Base-by-base conservation (phyloP, 148 eudicot genomes). In the Vaccinium macrocarpon region DNA sequence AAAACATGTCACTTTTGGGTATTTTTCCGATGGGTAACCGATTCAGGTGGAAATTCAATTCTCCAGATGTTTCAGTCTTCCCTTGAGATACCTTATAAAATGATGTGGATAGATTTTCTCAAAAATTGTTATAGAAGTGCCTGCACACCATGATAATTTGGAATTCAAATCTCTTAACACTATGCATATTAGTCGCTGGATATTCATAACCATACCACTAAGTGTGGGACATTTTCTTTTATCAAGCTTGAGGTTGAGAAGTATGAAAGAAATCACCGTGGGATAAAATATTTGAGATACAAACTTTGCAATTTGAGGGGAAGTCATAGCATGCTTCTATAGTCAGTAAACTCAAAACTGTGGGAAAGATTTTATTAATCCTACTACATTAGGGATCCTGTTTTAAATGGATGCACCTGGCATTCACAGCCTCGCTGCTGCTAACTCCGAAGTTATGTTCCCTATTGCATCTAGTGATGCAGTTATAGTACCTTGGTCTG, bases 1-100 rank as follows among this genome's bases (percentile, higher is more conserved):
- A 12, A 62, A 62, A 62, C 70, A n/a, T 62, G 70, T 62, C 70
- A 62, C 14, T 23, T 62, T 62, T n/a, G 70, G 70, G 70, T 62
- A 62, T 8, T 62, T 61, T 61, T 61, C 25, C 7, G 25, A 61
- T 61, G 66, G 66, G 25, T 61, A 61, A 61, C 66, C 6, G 4
- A 23, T n/a, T 27, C 70, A 9, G 70, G 70, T 62, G 70, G 70
- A 27, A 62, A 62, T 57, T 57, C 62, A 57, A 14, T 57, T 18
- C 62, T 57, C n/a, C 62, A 18, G 62, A 57, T 57, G 19, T 76
- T 76, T 50, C 79, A n/a, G 4, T 76, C 79, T 50, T 21, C 57
- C 57, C 79, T 76, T 50, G 16, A 50, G 35, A 51, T 50, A 1
- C 15, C 57, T 21, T 50, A 1, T 49, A 10, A 76, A 75, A n/a